Conservation (phyloP, 2,329 filamentous ascomycete species). For the Sarocladium kiliense region DNA sequence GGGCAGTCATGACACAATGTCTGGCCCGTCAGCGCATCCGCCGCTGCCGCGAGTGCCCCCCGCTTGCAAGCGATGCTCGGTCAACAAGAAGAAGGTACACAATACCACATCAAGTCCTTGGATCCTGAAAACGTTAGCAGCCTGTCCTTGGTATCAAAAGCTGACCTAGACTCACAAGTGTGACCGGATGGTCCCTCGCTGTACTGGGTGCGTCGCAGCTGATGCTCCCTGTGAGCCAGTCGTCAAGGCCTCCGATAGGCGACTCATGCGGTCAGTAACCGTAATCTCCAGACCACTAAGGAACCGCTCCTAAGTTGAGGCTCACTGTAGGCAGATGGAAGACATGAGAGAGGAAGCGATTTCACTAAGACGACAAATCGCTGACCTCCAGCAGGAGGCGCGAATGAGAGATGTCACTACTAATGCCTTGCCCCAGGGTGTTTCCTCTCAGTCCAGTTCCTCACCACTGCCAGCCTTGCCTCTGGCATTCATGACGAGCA, state of each 20-base stretch:
- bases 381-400: neutral
- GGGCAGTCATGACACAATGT: neutral
- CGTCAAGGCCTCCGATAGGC: neutral
- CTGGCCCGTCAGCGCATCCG: neutral
- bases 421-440: neutral
- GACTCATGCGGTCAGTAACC: neutral
- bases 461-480: neutral
- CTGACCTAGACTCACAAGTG: too few species aligned
- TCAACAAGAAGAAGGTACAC: conserved; percentile 3
- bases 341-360: neutral
- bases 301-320: neutral
- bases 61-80: neutral
- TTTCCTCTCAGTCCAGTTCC: neutral
- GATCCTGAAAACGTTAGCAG: neutral
- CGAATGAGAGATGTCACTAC: neutral
- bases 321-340: neutral
- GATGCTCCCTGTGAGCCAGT: neutral
- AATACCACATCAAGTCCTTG: neutral
- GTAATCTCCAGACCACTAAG: neutral
- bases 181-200: neutral
- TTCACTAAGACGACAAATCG: neutral
- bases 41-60: neutral
- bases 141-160: too few species aligned
- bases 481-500: neutral
- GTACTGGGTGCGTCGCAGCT: neutral